phyloP scores from a whole-genome alignment of 495 filamentous ascomycete species.

The Aspergillus taichungensis region DNA sequence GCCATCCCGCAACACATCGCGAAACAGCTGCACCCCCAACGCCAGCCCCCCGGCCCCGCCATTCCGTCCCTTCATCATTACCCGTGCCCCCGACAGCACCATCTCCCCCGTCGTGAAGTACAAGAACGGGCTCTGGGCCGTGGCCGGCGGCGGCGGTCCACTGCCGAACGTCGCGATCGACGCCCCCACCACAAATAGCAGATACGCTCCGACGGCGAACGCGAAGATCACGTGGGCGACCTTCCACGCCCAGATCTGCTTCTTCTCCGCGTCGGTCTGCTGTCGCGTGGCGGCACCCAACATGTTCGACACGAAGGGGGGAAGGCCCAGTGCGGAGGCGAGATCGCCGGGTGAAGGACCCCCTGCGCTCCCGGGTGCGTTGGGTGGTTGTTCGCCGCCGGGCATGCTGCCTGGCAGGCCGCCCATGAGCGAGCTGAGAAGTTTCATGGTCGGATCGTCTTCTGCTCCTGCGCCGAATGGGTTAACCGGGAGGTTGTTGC shows the following conservation, averaged over 20 bases:
- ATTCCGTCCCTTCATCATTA: slow-evolving; percentile 45
- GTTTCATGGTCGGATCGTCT: slow-evolving; percentile 53
- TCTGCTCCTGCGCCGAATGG: slow-evolving; percentile 7
- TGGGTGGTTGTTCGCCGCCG: slow-evolving; percentile 20
- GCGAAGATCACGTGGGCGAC: slow-evolving; percentile 69
- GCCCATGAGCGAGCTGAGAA: slow-evolving; percentile 53
- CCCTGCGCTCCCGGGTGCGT: slow-evolving; percentile 15
- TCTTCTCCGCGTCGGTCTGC: slow-evolving; percentile 35
- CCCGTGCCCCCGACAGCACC: slow-evolving; percentile 57
- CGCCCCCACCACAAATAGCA: slow-evolving; percentile 35
- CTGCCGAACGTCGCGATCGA: slow-evolving; percentile 32
- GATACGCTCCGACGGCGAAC: slow-evolving; percentile 60
- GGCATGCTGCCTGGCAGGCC: slow-evolving; percentile 25
- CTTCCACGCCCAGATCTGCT: slow-evolving; percentile 55
- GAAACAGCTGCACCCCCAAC: slow-evolving; percentile 49
- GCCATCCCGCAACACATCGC: slow-evolving; percentile 55
- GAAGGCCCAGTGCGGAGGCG: slow-evolving; percentile 28
- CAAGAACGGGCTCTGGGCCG: slow-evolving; percentile 58
- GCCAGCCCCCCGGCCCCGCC: slow-evolving; percentile 35
- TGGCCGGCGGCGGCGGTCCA: slow-evolving; percentile 54
- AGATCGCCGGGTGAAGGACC: slow-evolving; percentile 26
- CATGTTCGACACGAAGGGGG: slow-evolving; percentile 39
- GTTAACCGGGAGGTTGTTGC: slow-evolving; percentile 11
- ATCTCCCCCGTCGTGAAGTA: slow-evolving; percentile 77
- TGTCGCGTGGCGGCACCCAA: slow-evolving; percentile 19